phyloP scores from a whole-genome alignment of 768 basidiomycete genomes.

The Podaxis sp. region DNA sequence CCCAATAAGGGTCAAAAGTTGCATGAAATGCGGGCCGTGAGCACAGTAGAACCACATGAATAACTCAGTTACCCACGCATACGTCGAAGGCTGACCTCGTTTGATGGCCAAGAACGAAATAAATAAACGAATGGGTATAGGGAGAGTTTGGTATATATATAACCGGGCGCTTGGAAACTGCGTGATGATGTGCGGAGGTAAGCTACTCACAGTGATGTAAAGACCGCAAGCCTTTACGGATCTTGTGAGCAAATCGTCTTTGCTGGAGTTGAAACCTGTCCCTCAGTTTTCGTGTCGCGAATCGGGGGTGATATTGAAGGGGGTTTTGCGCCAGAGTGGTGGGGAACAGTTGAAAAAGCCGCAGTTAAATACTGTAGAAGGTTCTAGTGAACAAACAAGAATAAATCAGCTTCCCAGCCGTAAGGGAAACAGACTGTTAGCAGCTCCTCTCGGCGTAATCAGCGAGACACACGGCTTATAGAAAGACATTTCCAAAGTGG shows the following conservation, averaged over 20 bases:
- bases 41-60: slow-evolving; percentile 1
- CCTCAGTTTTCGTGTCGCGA: not conserved
- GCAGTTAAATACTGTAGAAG: not conserved
- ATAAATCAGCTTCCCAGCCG: not conserved
- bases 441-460: not conserved
- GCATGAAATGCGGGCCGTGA: slow-evolving; percentile 1
- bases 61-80: not conserved
- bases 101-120: not conserved
- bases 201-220: not conserved
- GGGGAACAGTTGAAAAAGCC: not conserved
- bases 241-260: not conserved
- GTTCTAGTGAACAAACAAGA: not conserved
- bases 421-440: not conserved
- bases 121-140: not conserved
- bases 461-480: not conserved
- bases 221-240: not conserved
- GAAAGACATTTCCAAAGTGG: not conserved
- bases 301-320: not conserved
- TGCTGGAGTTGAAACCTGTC: not conserved
- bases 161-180: too few species aligned
- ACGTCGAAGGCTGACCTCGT: not conserved
- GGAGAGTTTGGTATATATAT: too few species aligned
- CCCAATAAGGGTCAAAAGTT: slow-evolving; percentile 4
- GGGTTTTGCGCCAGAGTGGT: not conserved
- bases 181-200: too few species aligned